Evolutionary conservation across 2,329 filamentous ascomycete species (phyloP), one percentile per base, ranked within the genome.

Genomic region (Lojkania enalia): DNA sequence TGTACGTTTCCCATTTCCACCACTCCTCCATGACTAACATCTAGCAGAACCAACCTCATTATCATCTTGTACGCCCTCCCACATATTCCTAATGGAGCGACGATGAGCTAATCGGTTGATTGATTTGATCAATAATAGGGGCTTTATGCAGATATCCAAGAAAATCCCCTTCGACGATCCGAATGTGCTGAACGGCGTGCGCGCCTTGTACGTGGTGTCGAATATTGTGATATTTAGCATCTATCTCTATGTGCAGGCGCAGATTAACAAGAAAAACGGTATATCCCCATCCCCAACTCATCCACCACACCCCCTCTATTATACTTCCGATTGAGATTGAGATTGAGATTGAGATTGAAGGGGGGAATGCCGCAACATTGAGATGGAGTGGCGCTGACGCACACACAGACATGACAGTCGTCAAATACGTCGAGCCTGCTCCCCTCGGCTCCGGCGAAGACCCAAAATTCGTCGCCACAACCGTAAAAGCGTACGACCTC

Each of bases 241-340:
- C 67, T 96, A 96, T 77, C 75, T 94, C 64, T 96, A 90, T 73
- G 86, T 91, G 52, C 86, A 92, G 76, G 69, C 77, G 52, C 79
- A 87, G 76, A 92, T 99, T 74, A 92, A 95, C 78, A 87, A 87
- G 76, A 97, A 97, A 84, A 96, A 95, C 81, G 94, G 94, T 97
- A 80, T 69, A 41, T 25, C 20, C 13, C 18, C 18, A 14, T 5
- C n/a, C 12, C 15, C 33, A 5, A 9, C 33, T 15, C 9, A 15
- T 36, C 16, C 30, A n/a, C 7, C 25, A n/a, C n/a, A n/a, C n/a
- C n/a, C n/a, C n/a, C n/a, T n/a, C n/a, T n/a, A n/a, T n/a, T n/a
- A n/a, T n/a, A n/a, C n/a, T n/a, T n/a, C n/a, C n/a, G n/a, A n/a
- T n/a, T n/a, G n/a, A n/a, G n/a, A n/a, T n/a, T n/a, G n/a, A n/a